These are phyloP conservation scores for Stentor coeruleus DNA, from an alignment of 73 alveolate species.

Conservation along the genomic window DNA sequence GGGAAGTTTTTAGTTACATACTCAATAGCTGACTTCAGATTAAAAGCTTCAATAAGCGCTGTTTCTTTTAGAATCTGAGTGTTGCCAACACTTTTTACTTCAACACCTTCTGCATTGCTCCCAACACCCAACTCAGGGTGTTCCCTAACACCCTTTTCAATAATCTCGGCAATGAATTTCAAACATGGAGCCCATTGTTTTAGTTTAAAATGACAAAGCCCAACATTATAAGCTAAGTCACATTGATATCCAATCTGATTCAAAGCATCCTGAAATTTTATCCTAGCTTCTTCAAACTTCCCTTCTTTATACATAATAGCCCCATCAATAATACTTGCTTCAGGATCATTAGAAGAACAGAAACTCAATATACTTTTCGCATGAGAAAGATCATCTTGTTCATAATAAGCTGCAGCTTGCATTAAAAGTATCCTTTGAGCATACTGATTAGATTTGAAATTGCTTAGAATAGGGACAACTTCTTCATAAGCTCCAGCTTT, in stretches of 20 bases:
- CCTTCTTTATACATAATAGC: constrained; percentile 89
- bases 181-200: constrained; percentile 90
- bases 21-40: constrained; percentile 93
- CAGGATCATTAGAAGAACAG: constrained; percentile 32
- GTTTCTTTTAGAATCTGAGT: constrained; percentile 94
- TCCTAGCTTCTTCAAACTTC: constrained; percentile 92
- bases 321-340: constrained; percentile 53
- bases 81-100: constrained; percentile 96
- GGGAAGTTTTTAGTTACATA: constrained; percentile 91
- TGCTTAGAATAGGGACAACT: not conserved
- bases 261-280: constrained; percentile 87
- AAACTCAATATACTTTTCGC: constrained; percentile 23
- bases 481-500: constrained; percentile 27
- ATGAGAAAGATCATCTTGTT: constrained; percentile 33
- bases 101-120: constrained; percentile 91
- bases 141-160: constrained; percentile 98
- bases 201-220: constrained; percentile 95
- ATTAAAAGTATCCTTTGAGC: constrained; percentile 8
- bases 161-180: constrained; percentile 96
- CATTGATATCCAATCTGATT: constrained; percentile 85
- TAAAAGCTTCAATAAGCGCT: constrained; percentile 98
- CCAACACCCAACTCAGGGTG: constrained; percentile 99
- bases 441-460: not conserved
- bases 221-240: constrained; percentile 97
- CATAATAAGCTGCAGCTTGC: constrained; percentile 45